A percentile compares a stretch with the other conserved stretches of the same genome.
Evolutionary conservation across 805 yeast species (phyloP).

Genomic region (Saccharomyces mikatae): DNA sequence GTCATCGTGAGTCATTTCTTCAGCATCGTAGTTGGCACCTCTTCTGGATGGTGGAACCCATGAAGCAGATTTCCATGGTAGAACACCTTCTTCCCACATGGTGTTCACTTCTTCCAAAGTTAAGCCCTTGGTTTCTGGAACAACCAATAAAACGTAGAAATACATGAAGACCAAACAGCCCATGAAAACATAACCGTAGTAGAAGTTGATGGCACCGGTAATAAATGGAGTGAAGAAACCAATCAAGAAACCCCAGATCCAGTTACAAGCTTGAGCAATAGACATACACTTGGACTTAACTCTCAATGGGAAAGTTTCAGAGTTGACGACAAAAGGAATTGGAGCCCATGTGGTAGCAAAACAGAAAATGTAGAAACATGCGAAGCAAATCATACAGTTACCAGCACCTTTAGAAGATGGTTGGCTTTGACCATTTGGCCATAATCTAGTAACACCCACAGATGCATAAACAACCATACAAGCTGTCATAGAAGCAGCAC

Average conservation of each 20-base stretch:
- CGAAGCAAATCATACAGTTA: conserved; percentile 57
- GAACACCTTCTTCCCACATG: conserved; percentile 34
- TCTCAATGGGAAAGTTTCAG: conserved; percentile 62
- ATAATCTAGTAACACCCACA: conserved; percentile 42
- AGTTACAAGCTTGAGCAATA: conserved; percentile 53
- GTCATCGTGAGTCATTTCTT: conserved; percentile 9
- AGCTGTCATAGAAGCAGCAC: conserved; percentile 39
- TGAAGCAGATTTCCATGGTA: conserved; percentile 35
- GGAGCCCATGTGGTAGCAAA: conserved; percentile 71
- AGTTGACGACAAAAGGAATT: conserved; percentile 48
- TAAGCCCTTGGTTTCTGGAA: conserved; percentile 72
- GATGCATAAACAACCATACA: conserved; percentile 42
- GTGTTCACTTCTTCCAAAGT: conserved; percentile 72
- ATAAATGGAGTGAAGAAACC: conserved; percentile 67
- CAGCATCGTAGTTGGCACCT: conserved; percentile 10
- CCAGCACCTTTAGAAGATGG: conserved; percentile 48
- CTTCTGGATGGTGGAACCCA: conserved; percentile 40
- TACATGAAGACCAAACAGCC: conserved; percentile 48
- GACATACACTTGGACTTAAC: conserved; percentile 51
- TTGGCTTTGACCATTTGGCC: conserved; percentile 32
- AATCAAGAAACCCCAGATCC: conserved; percentile 59
- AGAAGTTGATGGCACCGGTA: conserved; percentile 53
- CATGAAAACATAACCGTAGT: conserved; percentile 54
- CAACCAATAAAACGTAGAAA: conserved; percentile 59
- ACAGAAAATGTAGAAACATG: conserved; percentile 58